Conservation (phyloP, 2,329 filamentous ascomycete genomes). For the Neofusicoccum cordaticola region DNA sequence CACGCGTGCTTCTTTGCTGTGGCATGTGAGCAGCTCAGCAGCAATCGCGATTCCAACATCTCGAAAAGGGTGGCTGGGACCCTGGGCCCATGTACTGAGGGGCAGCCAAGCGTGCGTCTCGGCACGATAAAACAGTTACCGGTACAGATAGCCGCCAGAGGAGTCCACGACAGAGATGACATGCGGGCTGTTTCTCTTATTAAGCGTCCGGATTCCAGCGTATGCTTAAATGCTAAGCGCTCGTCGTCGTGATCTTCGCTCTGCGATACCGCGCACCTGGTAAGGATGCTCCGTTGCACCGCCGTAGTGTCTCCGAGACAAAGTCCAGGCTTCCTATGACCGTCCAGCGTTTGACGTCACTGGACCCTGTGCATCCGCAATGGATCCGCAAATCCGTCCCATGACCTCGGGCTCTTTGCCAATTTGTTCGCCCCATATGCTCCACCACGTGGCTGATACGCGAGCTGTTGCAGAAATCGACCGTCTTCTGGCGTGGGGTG, state of each 20-base stretch:
- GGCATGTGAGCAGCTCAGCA: no score
- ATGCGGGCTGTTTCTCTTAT: neutral
- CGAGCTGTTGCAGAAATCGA: neutral
- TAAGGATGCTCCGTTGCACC: neutral
- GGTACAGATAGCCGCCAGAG: no score
- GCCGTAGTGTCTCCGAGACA: neutral
- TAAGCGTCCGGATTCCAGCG: neutral
- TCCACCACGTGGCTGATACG: neutral
- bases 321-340: neutral
- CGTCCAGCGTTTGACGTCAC: constrained; percentile 1
- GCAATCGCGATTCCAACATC: neutral
- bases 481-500: no score
- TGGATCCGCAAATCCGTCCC: neutral
- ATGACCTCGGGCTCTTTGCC: neutral
- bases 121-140: no score
- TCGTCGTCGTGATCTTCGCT: neutral
- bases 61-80: neutral
- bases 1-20: no score
- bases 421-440: neutral
- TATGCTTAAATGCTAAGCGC: no score
- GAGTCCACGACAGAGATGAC: neutral
- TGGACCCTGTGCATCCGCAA: constrained; percentile 8
- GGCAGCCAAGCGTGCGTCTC: no score
- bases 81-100: neutral
- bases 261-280: neutral